Evolutionary conservation across 2,329 filamentous ascomycete species (phyloP).

Genomic region (Colletotrichum caudatum): DNA sequence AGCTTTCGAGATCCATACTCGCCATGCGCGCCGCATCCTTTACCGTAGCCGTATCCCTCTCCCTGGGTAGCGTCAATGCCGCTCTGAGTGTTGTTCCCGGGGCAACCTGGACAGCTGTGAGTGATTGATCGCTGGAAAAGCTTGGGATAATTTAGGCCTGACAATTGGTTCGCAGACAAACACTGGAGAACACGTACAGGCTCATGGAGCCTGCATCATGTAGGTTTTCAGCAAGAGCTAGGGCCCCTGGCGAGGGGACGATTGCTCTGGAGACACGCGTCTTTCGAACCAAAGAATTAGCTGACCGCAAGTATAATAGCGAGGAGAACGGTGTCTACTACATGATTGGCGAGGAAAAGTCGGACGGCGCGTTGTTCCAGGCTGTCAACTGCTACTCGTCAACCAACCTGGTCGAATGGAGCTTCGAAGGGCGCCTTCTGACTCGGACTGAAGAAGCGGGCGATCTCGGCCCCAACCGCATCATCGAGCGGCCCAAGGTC

Average conservation of each 20-base stretch:
- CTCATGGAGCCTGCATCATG: conserved; percentile 75
- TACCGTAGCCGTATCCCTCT: conserved; percentile 18
- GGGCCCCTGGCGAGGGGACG: no score
- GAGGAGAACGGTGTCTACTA: conserved; percentile 71
- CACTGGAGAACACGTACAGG: conserved; percentile 69
- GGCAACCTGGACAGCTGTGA: conserved; percentile 60
- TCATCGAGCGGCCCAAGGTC: conserved; percentile 77
- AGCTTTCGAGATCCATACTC: neutral
- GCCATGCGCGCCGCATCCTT: conserved; percentile 18
- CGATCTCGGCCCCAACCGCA: conserved; percentile 70
- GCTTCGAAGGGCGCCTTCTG: conserved; percentile 69
- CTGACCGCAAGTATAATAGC: conserved; percentile 15
- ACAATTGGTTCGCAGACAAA: conserved; percentile 50
- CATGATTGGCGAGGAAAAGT: conserved; percentile 78
- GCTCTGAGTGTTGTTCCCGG: conserved; percentile 56
- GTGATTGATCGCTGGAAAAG: conserved; percentile 20
- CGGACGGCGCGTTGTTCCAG: conserved; percentile 69
- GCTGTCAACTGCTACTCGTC: conserved; percentile 77
- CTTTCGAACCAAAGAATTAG: fast-evolving
- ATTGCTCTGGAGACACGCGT: no score
- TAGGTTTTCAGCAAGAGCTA: neutral
- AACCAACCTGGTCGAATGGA: conserved; percentile 73
- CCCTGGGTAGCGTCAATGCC: conserved; percentile 26
- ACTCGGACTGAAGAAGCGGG: conserved; percentile 61
- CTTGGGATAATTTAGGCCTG: neutral